Base-by-base conservation (phyloP, 1,284 basidiomycete genomes). In the Fomitopsis palustris region DNA sequence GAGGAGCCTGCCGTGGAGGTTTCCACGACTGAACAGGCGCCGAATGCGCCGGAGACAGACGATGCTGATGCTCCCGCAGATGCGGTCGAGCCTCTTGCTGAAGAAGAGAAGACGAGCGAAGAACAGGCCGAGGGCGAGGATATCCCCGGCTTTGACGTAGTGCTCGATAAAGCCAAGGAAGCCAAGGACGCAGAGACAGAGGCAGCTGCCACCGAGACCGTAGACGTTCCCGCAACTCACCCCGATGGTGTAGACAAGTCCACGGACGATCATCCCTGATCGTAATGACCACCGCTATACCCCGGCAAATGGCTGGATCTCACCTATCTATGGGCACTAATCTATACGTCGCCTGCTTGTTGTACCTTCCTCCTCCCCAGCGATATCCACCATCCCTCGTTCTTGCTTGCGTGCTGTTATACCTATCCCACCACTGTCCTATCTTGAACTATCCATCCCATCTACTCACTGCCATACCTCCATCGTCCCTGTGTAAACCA, bases 141-240 rank as follows among this genome's bases (percentile, higher is more conserved):
- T 17, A 62, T 68, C 23, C 67, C 65, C 4, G 65, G 67, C 12
- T 57, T 68, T 33, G 47, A 54, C 8, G 49, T 52, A n/a, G 47
- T 47, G 2, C 49, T 33, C 6, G 52, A 37, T 23, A 25, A 37
- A 16, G 51, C 25, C n/a, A 19, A n/a, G 10, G 47, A 54, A 33
- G 5, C 14, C 33, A 51, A 53, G 41, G 39, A 51, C 29, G 23
- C 27, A 3, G 52, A 29, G 47, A 35, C n/a, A 12, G 58, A 25
- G 14, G n/a, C 17, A 21, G 16, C 41, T 25, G 29, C 51, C 41
- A 52, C 35, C 3, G 35, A 19, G 51, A 38, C 8, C 16, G 53
- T 19, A 5, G 29, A 42, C 25, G 9, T 33, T 25, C 49, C 17
- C 25, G 42, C 21, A 25, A 27, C n/a, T 42, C n/a, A 33, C 54